Base-by-base conservation (phyloP, 1,284 basidiomycete genomes). In the Meira miltonrushii region DNA sequence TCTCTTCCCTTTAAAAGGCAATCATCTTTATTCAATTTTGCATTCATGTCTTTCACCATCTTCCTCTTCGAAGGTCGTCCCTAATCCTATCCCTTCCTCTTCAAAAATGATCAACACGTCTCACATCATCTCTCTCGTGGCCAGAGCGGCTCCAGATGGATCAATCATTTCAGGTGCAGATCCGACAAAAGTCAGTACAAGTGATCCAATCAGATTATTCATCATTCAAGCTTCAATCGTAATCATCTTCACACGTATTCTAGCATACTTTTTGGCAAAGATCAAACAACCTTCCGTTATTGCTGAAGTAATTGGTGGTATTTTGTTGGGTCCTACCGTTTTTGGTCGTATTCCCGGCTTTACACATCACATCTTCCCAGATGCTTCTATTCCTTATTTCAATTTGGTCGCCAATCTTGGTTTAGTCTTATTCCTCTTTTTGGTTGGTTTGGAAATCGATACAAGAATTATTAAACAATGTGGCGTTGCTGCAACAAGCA, bases 361-460 rank as follows among this genome's bases (percentile, higher is more conserved):
- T 62, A 66, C 69, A 7, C 38, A 70, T 19, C 69, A 71, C 67
- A 75, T 76, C 56, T 76, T 76, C 59, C 71, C 70, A 2, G 23
- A 51, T n/a, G 61, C 65, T 1, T 92, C 91, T 0, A 69, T 85
- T 2, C 82, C 91, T 0, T 93, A 86, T 77, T 86, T 98, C 53
- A 87, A 86, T 48, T 86, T 96, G 49, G 86, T 90, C 28, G 89
- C 92, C n/a, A 93, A 88, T 68, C 89, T 97, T 64, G 93, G 94
- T 47, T 69, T 79, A 0, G 68, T 77, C 23, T 72, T 80, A 53
- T 79, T 78, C 19, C 84, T 95, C 13, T 89, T 91, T 74, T 85
- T 96, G 56, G 88, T 97, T 48, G 94, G 94, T 12, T 83, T 96
- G 50, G 89, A 96, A 80, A 90, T 94, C 61, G 93, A 96, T 68